Percentiles rank a stretch among this genome's conserved stretches.
phyloP scores from a whole-genome alignment of 345 rosid genomes.

The Theobroma cacao region DNA sequence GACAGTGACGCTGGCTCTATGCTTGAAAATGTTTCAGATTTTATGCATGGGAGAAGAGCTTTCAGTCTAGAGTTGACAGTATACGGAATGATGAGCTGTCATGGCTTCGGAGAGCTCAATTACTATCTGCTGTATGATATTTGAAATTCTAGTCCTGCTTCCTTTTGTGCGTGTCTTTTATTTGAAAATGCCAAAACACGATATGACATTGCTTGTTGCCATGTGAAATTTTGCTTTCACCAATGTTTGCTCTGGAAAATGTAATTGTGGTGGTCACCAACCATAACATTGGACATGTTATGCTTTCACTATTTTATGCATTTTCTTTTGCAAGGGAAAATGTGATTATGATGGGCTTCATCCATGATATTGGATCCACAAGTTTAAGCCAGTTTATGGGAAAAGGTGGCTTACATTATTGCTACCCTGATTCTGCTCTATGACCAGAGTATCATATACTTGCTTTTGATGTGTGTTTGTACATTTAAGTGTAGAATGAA shows the following conservation, averaged over 20 bases:
- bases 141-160: not conserved
- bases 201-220: not conserved
- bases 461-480: too few species aligned
- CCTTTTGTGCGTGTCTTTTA: not conserved
- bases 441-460: not conserved
- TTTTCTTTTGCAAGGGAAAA: not conserved
- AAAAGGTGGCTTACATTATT: not conserved
- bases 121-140: conserved; percentile 71
- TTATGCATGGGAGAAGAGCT: conserved; percentile 96
- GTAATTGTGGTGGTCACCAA: not conserved
- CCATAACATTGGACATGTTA: not conserved
- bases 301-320: not conserved
- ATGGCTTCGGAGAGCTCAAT: conserved; percentile 87
- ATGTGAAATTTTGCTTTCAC: not conserved
- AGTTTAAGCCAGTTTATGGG: not conserved
- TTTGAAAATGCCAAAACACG: not conserved
- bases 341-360: not conserved
- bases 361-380: too few species aligned
- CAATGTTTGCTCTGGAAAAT: not conserved
- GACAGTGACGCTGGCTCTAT: not conserved
- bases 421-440: not conserved
- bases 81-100: conserved; percentile 75
- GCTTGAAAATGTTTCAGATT: conserved; percentile 49
- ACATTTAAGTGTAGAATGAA: too few species aligned
- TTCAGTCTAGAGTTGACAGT: conserved; percentile 66